Evolutionary conservation across 306 rosid species (phyloP).

Genomic region (Trifolium fragiferum): DNA sequence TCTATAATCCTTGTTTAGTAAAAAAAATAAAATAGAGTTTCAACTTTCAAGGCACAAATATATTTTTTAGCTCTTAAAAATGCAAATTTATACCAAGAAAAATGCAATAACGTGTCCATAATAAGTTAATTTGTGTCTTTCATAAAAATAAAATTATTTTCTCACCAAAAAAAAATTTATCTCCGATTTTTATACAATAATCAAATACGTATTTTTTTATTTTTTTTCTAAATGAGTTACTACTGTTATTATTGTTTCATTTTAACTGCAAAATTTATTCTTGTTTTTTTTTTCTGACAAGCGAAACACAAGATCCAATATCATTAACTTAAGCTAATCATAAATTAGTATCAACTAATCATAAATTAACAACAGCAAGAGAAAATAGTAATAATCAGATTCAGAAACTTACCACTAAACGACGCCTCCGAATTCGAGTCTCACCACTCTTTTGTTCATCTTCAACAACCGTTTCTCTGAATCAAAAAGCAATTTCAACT

Average conservation of each 20-base stretch:
- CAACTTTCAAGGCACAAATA: not conserved
- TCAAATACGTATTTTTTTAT: no score
- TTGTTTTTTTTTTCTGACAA: not conserved
- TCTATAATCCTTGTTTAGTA: no score
- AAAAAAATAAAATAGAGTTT: no score
- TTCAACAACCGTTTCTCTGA: constrained; percentile 52
- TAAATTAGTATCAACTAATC: not conserved
- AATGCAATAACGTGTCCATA: no score
- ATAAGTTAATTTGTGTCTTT: not conserved
- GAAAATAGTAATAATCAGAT: not conserved
- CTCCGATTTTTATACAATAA: not conserved
- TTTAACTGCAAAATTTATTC: not conserved
- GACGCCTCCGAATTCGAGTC: constrained; percentile 52
- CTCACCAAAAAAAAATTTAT: not conserved
- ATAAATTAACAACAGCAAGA: not conserved
- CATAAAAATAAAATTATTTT: not conserved
- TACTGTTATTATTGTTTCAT: not conserved
- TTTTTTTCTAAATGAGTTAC: not conserved
- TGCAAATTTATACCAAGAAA: no score
- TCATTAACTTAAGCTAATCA: not conserved
- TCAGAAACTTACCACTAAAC: constrained; percentile 49
- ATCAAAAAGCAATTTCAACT: constrained; percentile 22
- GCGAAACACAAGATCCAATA: not conserved
- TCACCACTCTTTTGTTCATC: constrained; percentile 46
- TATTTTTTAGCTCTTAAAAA: not conserved